Evolutionary conservation across 108 stramenopile species (phyloP), one percentile per base, ranked within the genome.

Genomic region (Stephanodiscus triporus): DNA sequence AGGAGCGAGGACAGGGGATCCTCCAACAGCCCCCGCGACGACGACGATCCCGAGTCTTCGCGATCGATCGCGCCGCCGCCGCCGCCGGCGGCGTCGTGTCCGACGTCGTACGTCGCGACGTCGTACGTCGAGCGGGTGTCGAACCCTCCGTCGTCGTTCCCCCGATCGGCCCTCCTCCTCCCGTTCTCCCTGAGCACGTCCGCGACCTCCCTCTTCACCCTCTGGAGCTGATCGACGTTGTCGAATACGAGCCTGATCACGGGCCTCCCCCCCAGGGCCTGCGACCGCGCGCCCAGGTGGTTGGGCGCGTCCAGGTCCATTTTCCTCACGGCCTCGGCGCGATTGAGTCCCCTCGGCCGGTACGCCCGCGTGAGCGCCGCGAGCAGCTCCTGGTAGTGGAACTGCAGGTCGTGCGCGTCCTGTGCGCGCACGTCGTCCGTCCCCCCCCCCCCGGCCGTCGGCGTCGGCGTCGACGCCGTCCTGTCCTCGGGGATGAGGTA

Each of bases 231-330:
- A 38, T 87, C 84, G 6, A 91, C 89, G 74, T 86, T 94, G 66
- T 94, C 89, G 77, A 91, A 94, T 11, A 86, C 38, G 4, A 89
- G 54, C 66, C 90, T 89, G 32, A 91, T 57, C 37, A 90, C 51
- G 8, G 81, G 82, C 34, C 84, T 56, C 47, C 93, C 87, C 40
- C 86, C 75, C 64, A 76, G 30, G 9, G 45, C 75, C 61, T 63
- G 79, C 24, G 63, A 76, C 43, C 66, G 66, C 13, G 77, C 74
- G 6, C 87, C 83, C 38, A 94, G 74, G 48, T 94, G 93, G 74
- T 94, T 94, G 5, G 84, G 81, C 40, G 85, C 71, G 63, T 94
- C 88, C 22, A 94, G 68, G 75, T 94, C 93, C 54, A 81, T 81
- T 69, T 87, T 88, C 50, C 86, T 64, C 7, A 88, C 78, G 10